Evolutionary conservation across 495 filamentous ascomycete genomes (phyloP).

Genomic region (Bombardia bombarda): DNA sequence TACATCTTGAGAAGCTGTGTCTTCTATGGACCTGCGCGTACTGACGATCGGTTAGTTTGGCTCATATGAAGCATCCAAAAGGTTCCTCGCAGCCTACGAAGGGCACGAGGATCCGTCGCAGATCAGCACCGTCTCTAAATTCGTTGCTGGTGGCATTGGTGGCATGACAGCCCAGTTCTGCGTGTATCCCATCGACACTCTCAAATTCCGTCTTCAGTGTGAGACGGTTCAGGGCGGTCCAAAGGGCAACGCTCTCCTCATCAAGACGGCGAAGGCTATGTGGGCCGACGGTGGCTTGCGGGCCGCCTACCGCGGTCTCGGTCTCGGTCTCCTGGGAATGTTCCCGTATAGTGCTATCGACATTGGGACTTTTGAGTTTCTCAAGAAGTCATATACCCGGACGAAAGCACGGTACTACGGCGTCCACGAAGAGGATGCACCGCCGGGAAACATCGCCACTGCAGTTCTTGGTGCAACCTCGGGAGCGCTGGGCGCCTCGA

Average conservation of each 20-base stretch:
- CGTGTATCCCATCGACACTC: constrained; percentile 92
- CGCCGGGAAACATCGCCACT: constrained; percentile 66
- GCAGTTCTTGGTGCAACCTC: constrained; percentile 81
- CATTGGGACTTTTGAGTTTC: constrained; percentile 85
- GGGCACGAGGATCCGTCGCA: constrained; percentile 75
- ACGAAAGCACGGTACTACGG: constrained; percentile 61
- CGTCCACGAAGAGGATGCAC: constrained; percentile 75
- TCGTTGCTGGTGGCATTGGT: constrained; percentile 80
- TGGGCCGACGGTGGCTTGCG: constrained; percentile 63
- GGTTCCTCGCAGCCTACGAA: constrained; percentile 76
- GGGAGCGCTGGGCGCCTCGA: constrained; percentile 85
- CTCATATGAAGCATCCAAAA: constrained; percentile 91
- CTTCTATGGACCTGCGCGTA: too few species aligned
- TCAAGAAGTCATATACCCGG: constrained; percentile 65
- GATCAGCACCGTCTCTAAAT: constrained; percentile 77
- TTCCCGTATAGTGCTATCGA: constrained; percentile 98
- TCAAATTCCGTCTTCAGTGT: constrained; percentile 96
- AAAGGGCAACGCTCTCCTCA: constrained; percentile 76
- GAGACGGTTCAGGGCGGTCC: constrained; percentile 80
- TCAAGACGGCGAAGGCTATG: constrained; percentile 76
- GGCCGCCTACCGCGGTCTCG: constrained; percentile 84
- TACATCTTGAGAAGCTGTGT: too few species aligned
- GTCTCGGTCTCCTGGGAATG: constrained; percentile 88
- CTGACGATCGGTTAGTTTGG: constrained; percentile 54
- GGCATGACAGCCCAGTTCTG: constrained; percentile 94